These are phyloP conservation scores for Globisporangium irregulare DNA, from an alignment of 352 stramenopile species.

Conservation along the genomic window DNA sequence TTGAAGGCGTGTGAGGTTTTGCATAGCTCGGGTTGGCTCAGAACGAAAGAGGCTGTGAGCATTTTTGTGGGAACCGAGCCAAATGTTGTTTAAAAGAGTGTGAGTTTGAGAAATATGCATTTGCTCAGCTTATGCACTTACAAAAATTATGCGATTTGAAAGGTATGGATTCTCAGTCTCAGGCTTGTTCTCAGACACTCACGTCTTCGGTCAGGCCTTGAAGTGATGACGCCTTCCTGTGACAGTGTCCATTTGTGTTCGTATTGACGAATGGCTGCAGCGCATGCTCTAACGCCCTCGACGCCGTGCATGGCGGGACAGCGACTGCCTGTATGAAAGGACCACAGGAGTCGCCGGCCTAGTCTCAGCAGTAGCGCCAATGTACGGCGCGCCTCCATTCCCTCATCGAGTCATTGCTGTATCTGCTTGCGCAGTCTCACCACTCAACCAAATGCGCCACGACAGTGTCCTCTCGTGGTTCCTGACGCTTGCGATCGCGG, in stretches of 20 bases:
- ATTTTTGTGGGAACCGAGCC: too few species aligned
- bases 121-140: too few species aligned
- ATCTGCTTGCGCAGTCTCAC: not conserved
- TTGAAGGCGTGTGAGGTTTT: too few species aligned
- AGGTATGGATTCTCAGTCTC: too few species aligned
- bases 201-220: slow-evolving; percentile 1
- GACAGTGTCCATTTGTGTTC: not conserved
- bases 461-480: slow-evolving; percentile 4
- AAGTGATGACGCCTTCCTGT: not conserved
- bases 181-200: too few species aligned
- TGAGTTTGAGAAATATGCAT: too few species aligned
- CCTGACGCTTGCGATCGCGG: not conserved
- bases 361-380: not conserved
- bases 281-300: not conserved
- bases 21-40: too few species aligned
- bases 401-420: not conserved
- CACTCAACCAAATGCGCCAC: not conserved
- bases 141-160: too few species aligned
- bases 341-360: not conserved
- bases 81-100: too few species aligned
- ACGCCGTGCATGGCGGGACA: not conserved
- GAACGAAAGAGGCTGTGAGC: too few species aligned
- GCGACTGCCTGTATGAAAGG: not conserved
- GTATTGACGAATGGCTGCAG: not conserved
- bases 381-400: too few species aligned